These are phyloP conservation scores for Boeremia exigua DNA, from an alignment of 2,329 filamentous ascomycete species.

Conservation along the genomic window DNA sequence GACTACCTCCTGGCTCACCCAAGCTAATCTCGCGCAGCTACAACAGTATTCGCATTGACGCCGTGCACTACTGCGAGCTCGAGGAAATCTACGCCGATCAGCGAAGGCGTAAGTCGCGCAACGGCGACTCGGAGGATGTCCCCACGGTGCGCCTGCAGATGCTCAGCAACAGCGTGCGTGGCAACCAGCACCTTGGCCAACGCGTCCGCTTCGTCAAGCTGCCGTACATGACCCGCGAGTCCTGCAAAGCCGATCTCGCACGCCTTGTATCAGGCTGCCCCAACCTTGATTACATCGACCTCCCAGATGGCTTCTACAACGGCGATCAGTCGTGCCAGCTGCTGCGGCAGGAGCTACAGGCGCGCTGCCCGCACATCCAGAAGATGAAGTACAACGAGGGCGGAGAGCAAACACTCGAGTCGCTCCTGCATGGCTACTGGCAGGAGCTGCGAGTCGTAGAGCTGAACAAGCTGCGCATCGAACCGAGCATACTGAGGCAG, in stretches of 20 bases:
- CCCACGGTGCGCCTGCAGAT: slow-evolving; percentile 77
- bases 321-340: slow-evolving; percentile 78
- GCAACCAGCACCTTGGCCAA: slow-evolving; percentile 72
- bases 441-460: slow-evolving; percentile 75
- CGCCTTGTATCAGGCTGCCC: slow-evolving; percentile 84
- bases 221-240: slow-evolving; percentile 93
- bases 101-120: slow-evolving; percentile 62
- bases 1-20: not conserved
- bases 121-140: slow-evolving; percentile 80
- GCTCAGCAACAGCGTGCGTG: slow-evolving; percentile 80
- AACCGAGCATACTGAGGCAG: slow-evolving; percentile 72
- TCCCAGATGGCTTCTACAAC: slow-evolving; percentile 85
- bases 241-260: slow-evolving; percentile 81
- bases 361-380: slow-evolving; percentile 79
- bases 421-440: slow-evolving; percentile 72
- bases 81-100: slow-evolving; percentile 81
- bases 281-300: slow-evolving; percentile 85
- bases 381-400: slow-evolving; percentile 88
- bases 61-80: slow-evolving; percentile 91
- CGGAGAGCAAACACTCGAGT: slow-evolving; percentile 77
- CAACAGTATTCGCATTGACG: slow-evolving; percentile 87
- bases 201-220: slow-evolving; percentile 82
- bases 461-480: slow-evolving; percentile 70
- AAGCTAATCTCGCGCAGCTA: slow-evolving; percentile 63
- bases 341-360: slow-evolving; percentile 83